Percentiles rank a stretch among this genome's conserved stretches.
Evolutionary conservation across 2,329 filamentous ascomycete species (phyloP).

Genomic region (Chaetothyriales sp.): DNA sequence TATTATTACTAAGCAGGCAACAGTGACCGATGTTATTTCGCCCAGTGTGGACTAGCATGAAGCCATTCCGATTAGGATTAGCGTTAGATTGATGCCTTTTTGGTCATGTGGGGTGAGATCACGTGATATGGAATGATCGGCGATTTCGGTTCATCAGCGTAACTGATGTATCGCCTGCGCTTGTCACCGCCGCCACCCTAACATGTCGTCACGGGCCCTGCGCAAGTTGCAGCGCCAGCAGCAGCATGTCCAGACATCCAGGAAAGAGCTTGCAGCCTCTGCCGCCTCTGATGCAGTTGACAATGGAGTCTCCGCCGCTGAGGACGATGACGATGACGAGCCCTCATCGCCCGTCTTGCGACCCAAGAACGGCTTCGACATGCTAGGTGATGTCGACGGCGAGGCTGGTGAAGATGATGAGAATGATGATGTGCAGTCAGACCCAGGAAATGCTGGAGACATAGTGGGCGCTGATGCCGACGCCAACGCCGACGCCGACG

Average conservation of each 20-base stretch:
- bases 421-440: conserved; percentile 19
- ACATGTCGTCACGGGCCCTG: conserved; percentile 52
- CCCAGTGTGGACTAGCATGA: too few species aligned
- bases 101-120: neutral
- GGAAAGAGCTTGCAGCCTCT: conserved; percentile 20
- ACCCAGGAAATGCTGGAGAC: conserved; percentile 10
- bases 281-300: conserved; percentile 19
- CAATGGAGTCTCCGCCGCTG: conserved; percentile 25
- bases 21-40: too few species aligned
- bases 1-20: too few species aligned
- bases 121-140: too few species aligned
- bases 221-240: conserved; percentile 48
- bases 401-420: conserved; percentile 25
- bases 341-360: conserved; percentile 7
- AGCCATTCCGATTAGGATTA: too few species aligned
- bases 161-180: neutral
- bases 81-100: too few species aligned
- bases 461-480: conserved; percentile 11
- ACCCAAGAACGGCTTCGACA: conserved; percentile 35
- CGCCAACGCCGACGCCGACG: neutral
- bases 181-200: neutral
- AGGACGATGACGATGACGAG: conserved; percentile 28
- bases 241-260: conserved; percentile 27
- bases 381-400: conserved; percentile 33
- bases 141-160: neutral